phyloP scores from a whole-genome alignment of 108 stramenopile species.

The Cyclotella cryptica region DNA sequence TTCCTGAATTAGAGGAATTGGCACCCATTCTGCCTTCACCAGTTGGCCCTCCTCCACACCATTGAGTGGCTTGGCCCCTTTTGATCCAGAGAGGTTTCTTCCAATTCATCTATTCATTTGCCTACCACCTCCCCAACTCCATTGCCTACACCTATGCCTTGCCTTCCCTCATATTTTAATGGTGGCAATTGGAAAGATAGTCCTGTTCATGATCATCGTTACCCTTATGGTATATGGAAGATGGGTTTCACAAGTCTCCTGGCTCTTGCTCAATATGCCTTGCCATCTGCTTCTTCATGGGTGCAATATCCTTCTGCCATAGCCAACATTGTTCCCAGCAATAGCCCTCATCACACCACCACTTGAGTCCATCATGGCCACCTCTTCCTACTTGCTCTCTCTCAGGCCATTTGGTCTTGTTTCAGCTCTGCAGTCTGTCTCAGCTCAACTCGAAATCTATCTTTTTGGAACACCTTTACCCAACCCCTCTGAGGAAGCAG shows the following conservation, averaged over 20 bases:
- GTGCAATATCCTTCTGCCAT: not conserved
- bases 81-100: not conserved
- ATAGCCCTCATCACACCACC: not conserved
- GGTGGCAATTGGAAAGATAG: no score
- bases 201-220: no score
- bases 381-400: not conserved
- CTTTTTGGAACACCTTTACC: not conserved
- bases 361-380: not conserved
- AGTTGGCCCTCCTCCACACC: no score
- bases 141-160: no score
- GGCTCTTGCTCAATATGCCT: not conserved
- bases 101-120: no score
- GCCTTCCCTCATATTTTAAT: no score
- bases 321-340: not conserved
- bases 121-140: no score
- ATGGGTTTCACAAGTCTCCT: not conserved
- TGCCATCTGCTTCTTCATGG: not conserved
- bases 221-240: no score
- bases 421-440: not conserved
- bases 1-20: no score
- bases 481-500: not conserved
- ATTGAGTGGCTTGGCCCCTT: no score
- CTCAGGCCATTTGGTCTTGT: not conserved
- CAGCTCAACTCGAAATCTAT: not conserved
- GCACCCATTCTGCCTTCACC: no score